Evolutionary conservation across 257 asterid species (phyloP).

Genomic region (Coffea canephora): DNA sequence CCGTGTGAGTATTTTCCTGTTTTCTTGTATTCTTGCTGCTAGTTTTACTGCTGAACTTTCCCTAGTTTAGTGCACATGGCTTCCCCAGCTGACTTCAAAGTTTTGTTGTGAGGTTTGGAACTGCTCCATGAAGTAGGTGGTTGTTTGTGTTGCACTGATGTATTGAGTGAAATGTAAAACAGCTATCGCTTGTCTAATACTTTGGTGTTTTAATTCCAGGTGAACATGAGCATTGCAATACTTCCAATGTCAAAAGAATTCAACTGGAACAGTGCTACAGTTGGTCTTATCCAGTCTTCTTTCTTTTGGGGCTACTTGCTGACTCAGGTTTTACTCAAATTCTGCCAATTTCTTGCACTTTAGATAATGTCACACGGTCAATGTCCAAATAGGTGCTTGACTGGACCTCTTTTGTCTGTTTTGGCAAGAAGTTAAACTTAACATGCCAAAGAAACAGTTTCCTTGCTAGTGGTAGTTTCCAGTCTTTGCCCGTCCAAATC

Average conservation of each 20-base stretch:
- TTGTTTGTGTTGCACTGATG: background rate
- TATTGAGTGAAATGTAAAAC: background rate
- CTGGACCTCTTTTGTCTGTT: background rate
- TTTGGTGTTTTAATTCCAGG: conserved; percentile 43
- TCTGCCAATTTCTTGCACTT: conserved; percentile 8
- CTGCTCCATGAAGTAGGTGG: background rate
- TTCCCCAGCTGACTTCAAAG: background rate
- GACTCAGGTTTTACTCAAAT: conserved; percentile 66
- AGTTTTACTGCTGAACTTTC: conserved; percentile 2
- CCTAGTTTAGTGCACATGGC: background rate
- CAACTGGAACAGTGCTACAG: conserved; percentile 96
- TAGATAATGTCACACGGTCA: background rate
- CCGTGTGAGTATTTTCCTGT: conserved; percentile 55
- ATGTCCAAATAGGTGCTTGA: background rate
- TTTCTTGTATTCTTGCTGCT: background rate
- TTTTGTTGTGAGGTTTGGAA: background rate
- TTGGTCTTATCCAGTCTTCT: conserved; percentile 95
- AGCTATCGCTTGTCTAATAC: background rate
- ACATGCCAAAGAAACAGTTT: background rate
- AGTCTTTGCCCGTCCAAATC: background rate
- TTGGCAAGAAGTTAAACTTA: background rate
- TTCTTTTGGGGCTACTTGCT: conserved; percentile 99
- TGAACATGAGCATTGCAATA: conserved; percentile 98
- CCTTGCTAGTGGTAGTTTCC: background rate
- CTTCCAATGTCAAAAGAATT: conserved; percentile 98